phyloP scores from a whole-genome alignment of 768 basidiomycete genomes.

The Boletus tomentosulus region DNA sequence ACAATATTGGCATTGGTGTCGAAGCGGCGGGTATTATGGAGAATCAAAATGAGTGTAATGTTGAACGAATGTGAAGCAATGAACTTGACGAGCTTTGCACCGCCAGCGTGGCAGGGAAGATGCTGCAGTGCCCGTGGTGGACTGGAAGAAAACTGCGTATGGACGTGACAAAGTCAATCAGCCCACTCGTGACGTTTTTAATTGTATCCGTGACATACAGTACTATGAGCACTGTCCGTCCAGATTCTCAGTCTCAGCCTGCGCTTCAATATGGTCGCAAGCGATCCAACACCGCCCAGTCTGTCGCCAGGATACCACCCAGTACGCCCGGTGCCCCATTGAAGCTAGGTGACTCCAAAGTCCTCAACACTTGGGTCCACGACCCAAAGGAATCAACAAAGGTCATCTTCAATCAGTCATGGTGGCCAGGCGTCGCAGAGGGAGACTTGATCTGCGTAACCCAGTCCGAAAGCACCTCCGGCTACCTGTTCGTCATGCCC shows the following conservation, averaged over 20 bases:
- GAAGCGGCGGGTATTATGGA: neutral
- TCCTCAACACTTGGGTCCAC: slow-evolving; percentile 72
- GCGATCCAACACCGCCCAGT: slow-evolving; percentile 74
- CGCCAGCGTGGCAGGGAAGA: slow-evolving; percentile 13
- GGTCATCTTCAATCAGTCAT: slow-evolving; percentile 67
- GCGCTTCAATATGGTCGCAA: slow-evolving; percentile 48
- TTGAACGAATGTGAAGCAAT: slow-evolving; percentile 18
- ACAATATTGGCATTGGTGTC: slow-evolving; percentile 11
- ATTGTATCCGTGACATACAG: neutral
- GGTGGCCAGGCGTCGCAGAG: slow-evolving; percentile 75
- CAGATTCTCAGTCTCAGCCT: slow-evolving; percentile 47
- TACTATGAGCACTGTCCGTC: slow-evolving; percentile 55
- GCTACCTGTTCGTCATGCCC: slow-evolving; percentile 64
- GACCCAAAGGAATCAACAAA: slow-evolving; percentile 55
- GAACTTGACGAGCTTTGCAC: neutral
- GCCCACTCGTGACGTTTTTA: neutral
- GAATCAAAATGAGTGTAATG: slow-evolving; percentile 19
- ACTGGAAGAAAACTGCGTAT: neutral
- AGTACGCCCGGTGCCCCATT: slow-evolving; percentile 35
- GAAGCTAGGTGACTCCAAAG: slow-evolving; percentile 57
- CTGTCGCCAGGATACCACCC: slow-evolving; percentile 48
- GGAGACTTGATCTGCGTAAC: slow-evolving; percentile 68
- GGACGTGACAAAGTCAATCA: neutral
- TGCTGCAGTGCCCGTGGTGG: slow-evolving; percentile 5
- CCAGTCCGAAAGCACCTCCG: slow-evolving; percentile 36